Evolutionary conservation across 2,329 filamentous ascomycete genomes (phyloP), one percentile per base, ranked within the genome.

Genomic region (Pseudocercospora cruenta): DNA sequence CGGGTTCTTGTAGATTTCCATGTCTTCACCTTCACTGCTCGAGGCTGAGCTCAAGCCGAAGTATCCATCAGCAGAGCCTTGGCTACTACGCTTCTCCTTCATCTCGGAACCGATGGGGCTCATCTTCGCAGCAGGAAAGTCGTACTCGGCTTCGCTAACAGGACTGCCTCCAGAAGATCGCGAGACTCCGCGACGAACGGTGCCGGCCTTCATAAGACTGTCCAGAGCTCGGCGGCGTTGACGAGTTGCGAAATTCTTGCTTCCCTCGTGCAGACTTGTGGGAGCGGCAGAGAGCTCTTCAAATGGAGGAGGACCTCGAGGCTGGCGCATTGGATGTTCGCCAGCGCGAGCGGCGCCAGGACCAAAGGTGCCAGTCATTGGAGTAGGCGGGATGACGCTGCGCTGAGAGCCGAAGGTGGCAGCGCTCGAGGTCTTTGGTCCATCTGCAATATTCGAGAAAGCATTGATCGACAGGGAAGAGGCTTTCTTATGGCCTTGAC

Each of bases 161-260:
- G 95, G 94, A 70, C 83, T 86, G 65, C 83, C 83, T 68, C 83
- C 83, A 78, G 89, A 90, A 69, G 88, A 85, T 69, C 90, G 91
- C 65, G 90, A 84, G 81, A 86, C 84, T 67, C 82, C 86, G 64
- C 94, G 92, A 66, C 95, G 91, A 76, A 93, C 92, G 69, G 95
- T 86, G 16, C 94, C 94, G 62, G 94, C 94, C 70, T 92, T 91
- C 68, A 97, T 92, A 58, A 99, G 87, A 77, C 93, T 97, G 82
- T 94, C 90, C 53, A 99, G 89, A 26, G 95, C 95, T 73, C 91
- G 93, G 70, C 94, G 93, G 67, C 95, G 93, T 75, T 96, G 94
- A 68, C 95, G 93, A 63, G 93, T 89, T 10, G 91, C 91, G 81
- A 99, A 99, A 83, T 99, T 99, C 87, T 97, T 84, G 88, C 94